Conservation (phyloP, 1,284 basidiomycete genomes). For the Athelia sp. region DNA sequence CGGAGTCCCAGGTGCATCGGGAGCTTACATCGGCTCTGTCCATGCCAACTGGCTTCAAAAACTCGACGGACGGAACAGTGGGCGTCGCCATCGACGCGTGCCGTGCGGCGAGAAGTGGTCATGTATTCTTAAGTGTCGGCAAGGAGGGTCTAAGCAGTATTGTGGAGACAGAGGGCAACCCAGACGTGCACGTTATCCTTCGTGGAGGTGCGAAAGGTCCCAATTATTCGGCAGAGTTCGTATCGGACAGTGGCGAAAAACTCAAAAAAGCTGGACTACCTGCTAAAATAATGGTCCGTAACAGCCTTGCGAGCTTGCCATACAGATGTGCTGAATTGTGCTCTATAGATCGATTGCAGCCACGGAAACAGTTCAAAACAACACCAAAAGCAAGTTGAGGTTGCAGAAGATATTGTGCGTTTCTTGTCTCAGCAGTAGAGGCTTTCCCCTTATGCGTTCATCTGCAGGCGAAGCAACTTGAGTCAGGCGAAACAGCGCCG, state of each 20-base stretch:
- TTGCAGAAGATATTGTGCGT: constrained; percentile 80
- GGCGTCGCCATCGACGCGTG: constrained; percentile 90
- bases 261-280: constrained; percentile 77
- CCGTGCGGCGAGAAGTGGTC: constrained; percentile 78
- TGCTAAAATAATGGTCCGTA: constrained; percentile 77
- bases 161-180: constrained; percentile 87
- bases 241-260: constrained; percentile 74
- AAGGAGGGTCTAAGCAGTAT: constrained; percentile 91
- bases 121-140: constrained; percentile 91
- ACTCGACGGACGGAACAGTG: constrained; percentile 72
- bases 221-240: constrained; percentile 78
- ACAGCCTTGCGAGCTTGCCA: not conserved
- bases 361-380: constrained; percentile 92
- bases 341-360: constrained; percentile 82
- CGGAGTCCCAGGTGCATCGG: constrained; percentile 95
- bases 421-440: constrained; percentile 2
- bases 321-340: not conserved
- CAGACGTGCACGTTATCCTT: constrained; percentile 89
- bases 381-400: constrained; percentile 78
- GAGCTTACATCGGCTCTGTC: constrained; percentile 81
- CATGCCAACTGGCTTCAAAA: constrained; percentile 86
- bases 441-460: not conserved
- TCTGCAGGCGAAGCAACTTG: constrained; percentile 65
- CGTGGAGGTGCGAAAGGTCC: constrained; percentile 85
- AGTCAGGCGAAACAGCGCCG: constrained; percentile 62